Conservation (phyloP, 2,329 filamentous ascomycete genomes). For the Ophiostoma sp. region DNA sequence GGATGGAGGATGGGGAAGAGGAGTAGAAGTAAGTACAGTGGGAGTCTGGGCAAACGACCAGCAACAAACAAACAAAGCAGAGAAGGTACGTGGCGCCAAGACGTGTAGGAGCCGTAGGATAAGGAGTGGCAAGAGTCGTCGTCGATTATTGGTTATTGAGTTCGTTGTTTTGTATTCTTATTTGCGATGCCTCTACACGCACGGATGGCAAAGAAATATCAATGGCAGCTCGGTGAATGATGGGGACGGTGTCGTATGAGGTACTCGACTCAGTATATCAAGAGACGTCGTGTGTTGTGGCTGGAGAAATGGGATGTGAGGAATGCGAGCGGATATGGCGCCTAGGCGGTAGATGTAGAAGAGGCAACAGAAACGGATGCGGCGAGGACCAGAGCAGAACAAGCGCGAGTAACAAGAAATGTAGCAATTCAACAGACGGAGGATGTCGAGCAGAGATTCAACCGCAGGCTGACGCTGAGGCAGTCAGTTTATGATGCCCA, state of each 20-base stretch:
- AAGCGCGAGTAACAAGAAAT: not conserved
- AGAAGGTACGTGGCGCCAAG: not conserved
- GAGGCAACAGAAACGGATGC: not conserved
- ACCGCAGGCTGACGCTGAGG: not conserved
- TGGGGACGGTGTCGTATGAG: not conserved
- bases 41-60: not conserved
- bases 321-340: not conserved
- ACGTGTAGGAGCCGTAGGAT: not conserved
- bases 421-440: not conserved
- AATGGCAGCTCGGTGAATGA: not conserved
- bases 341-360: not conserved
- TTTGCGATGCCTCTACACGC: not conserved
- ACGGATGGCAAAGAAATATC: not conserved
- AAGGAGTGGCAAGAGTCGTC: not conserved
- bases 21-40: slow-evolving; percentile 1
- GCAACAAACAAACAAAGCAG: not conserved
- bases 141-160: not conserved
- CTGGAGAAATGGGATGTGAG: slow-evolving; percentile 5
- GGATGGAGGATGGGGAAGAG: not conserved
- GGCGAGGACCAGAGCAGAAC: not conserved
- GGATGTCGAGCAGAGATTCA: not conserved
- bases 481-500: not conserved
- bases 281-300: not conserved
- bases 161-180: not conserved
- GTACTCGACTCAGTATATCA: not conserved